Evolutionary conservation across 345 rosid species (phyloP), one percentile per base, ranked within the genome.

Genomic region (Odontarrhena argentea): DNA sequence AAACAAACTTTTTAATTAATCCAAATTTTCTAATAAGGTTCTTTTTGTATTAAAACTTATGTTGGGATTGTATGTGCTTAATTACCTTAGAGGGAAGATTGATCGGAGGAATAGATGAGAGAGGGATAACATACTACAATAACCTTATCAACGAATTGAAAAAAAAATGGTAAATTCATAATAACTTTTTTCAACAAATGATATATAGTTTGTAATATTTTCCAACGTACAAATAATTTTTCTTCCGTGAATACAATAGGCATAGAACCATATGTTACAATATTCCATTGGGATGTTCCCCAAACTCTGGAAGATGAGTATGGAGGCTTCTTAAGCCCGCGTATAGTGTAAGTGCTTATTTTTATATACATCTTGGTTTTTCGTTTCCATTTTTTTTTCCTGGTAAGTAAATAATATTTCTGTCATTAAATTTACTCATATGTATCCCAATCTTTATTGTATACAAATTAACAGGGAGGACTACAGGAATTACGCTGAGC

Each of bases 111-210:
- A 70, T 83, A 9, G 84, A 81, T 65, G 63, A 63, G n/a, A 40
- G 63, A 3, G 89, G 85, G 15, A 60, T 83, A 2, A 22, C 26
- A 6, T 83, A 76, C 78, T 82, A 84, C 79, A 84, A 74, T 26
- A 77, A 78, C 32, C 86, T 84, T 61, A 84, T 84, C 43, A 67
- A 60, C 36, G 53, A 59, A 26, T 30, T 69, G n/a, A 10, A 60
- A 13, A 69, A 45, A 43, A 12, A 66, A 55, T 35, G 70, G 70
- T 65, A 22, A 55, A 35, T 3, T 36, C 5, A 18, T 37, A 2
- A 13, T 37, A 40, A 18, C n/a, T n/a, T n/a, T 18, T 18, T 18
- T 18, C 22, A 18, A 18, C 22, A 1, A 18, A 18, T n/a, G n/a
- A n/a, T n/a, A n/a, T n/a, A n/a, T n/a, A n/a, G n/a, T n/a, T n/a